These are phyloP conservation scores for Trichosanthes cucumerina DNA, from an alignment of 306 rosid species.

Conservation along the genomic window DNA sequence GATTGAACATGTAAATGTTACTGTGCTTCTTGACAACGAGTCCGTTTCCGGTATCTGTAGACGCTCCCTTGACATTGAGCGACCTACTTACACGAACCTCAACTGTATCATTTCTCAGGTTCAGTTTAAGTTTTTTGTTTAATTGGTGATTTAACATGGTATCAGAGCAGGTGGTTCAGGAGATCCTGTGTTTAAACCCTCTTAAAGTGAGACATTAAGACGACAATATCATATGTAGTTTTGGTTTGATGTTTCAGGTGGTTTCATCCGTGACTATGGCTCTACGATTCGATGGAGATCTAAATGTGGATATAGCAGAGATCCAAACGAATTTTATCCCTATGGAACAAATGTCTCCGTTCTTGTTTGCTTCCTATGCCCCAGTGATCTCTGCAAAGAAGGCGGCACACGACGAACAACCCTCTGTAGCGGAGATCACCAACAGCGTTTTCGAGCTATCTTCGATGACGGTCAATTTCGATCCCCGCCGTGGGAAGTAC, in stretches of 20 bases:
- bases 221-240: too few species aligned
- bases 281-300: constrained; percentile 79
- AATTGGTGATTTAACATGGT: too few species aligned
- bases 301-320: constrained; percentile 84
- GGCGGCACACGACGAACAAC: constrained; percentile 28
- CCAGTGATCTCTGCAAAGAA: constrained; percentile 40
- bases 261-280: constrained; percentile 87
- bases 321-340: constrained; percentile 93
- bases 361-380: constrained; percentile 86
- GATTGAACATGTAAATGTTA: too few species aligned
- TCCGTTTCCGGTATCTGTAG: constrained; percentile 88
- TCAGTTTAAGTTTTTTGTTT: too few species aligned
- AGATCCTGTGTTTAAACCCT: too few species aligned
- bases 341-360: too few species aligned
- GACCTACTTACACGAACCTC: constrained; percentile 91
- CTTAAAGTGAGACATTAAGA: too few species aligned
- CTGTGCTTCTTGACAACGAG: constrained; percentile 83
- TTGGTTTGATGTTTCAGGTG: constrained; percentile 43
- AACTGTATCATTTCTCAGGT: constrained; percentile 92
- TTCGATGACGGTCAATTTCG: constrained; percentile 96
- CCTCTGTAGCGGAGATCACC: constrained; percentile 83
- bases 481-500: constrained; percentile 90
- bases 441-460: constrained; percentile 94
- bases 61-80: constrained; percentile 87
- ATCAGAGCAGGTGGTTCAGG: too few species aligned